These are phyloP conservation scores for Cunninghamia lanceolata DNA, from an alignment of 75 land plant species.

Conservation along the genomic window DNA sequence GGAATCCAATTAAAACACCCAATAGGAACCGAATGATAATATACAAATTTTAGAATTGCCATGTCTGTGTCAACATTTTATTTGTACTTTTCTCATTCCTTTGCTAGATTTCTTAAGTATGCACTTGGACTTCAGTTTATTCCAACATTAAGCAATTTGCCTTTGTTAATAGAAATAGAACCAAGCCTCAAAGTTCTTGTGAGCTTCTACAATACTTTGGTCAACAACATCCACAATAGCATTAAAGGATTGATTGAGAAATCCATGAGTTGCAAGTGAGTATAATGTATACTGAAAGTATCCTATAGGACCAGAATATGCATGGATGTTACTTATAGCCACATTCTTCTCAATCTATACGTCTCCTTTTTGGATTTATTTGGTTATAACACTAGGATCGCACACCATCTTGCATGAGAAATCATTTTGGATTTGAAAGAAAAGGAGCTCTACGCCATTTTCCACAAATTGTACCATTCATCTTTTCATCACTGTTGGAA, in stretches of 20 bases:
- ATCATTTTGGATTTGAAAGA: no score
- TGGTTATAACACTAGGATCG: no score
- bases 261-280: slow-evolving; percentile 83
- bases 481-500: no score
- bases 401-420: no score
- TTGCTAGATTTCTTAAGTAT: slow-evolving; percentile 61
- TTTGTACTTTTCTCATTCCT: slow-evolving; percentile 51
- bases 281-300: slow-evolving; percentile 93
- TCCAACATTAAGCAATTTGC: slow-evolving; percentile 64
- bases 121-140: slow-evolving; percentile 87
- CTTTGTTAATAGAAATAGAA: slow-evolving; percentile 79
- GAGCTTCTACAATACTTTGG: slow-evolving; percentile 85
- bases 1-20: slow-evolving; percentile 79
- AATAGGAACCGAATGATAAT: slow-evolving; percentile 39
- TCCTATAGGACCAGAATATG: slow-evolving; percentile 97
- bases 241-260: slow-evolving; percentile 93
- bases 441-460: no score
- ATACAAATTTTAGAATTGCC: slow-evolving; percentile 68
- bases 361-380: no score
- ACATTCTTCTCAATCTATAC: slow-evolving; percentile 92
- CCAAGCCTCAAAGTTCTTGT: slow-evolving; percentile 86
- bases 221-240: slow-evolving; percentile 91
- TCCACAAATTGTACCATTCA: no score
- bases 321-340: slow-evolving; percentile 94
- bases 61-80: slow-evolving; percentile 60